Conservation (phyloP, 2,329 filamentous ascomycete genomes). For the Fusarium mangiferae region DNA sequence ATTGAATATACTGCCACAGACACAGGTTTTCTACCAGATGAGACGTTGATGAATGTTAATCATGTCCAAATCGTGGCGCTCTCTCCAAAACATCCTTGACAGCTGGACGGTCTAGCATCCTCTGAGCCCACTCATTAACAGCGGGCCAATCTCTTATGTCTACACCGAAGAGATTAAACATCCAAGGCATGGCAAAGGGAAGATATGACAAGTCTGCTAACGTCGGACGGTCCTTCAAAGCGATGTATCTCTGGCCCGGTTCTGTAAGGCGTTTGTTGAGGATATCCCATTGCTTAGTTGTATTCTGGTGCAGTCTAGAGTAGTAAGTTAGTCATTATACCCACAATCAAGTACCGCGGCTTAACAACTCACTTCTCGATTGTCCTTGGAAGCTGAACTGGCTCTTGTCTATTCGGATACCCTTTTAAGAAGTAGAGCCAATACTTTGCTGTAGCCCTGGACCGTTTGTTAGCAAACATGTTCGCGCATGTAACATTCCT, state of each 20-base stretch:
- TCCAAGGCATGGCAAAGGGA: not conserved
- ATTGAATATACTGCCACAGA: not conserved
- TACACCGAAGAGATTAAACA: not conserved
- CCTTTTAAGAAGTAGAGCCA: not conserved
- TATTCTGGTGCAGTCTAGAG: not conserved
- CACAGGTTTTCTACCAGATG: not conserved
- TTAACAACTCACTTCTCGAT: not conserved
- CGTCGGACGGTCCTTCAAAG: not conserved
- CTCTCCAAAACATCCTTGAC: not conserved
- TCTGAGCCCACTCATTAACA: not conserved
- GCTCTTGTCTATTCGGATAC: not conserved
- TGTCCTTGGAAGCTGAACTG: not conserved
- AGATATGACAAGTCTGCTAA: not conserved
- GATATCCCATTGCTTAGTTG: not conserved
- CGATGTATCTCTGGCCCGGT: not conserved
- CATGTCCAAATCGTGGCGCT: not conserved
- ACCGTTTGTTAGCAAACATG: not conserved
- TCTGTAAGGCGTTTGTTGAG: not conserved
- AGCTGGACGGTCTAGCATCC: not conserved
- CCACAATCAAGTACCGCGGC: not conserved
- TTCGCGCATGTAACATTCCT: rapidly evolving
- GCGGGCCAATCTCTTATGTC: not conserved
- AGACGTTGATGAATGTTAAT: not conserved
- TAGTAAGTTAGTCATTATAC: not conserved
- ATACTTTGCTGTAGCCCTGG: not conserved